Evolutionary conservation across 1,284 basidiomycete genomes (phyloP), one percentile per base, ranked within the genome.

Genomic region (Trichosporon sp.): DNA sequence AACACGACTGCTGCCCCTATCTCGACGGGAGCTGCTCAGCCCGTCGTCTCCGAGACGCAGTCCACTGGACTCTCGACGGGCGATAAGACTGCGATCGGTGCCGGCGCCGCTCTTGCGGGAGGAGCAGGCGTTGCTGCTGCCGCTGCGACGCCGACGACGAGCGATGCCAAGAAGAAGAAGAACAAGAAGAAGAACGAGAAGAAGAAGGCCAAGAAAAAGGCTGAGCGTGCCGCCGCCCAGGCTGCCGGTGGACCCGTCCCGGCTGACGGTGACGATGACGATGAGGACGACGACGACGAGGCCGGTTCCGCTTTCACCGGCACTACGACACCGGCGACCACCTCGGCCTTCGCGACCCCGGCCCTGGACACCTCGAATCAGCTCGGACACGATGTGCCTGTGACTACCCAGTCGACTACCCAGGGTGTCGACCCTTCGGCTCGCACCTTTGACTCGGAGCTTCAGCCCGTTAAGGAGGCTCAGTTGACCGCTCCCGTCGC

Each of bases 201-300:
- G 14, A 65, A 70, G 38, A 71, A 71, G 70, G 70, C 70, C 46
- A 68, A 68, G 63, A 68, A 71, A 32, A 65, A 65, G 67, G 70
- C 67, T 2, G 59, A 63, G 31, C 31, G 59, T 14, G 59, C 31
- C 7, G 59, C 59, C 59, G 59, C 59, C 31, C 31, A 32, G 59
- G 59, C 31, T 8, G 14, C 16, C 12, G 59, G 16, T 4, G 59
- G 31, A 10, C 21, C 35, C 0, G 65, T 26, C 3, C 8, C 16
- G 35, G 35, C 8, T 16, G 64, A 48, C 38, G 51, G 35, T 3
- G 64, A 16, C 38, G 68, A 69, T 38, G 68, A 70, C 12, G 69
- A 67, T 32, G 56, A 61, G 16, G 43, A 68, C 21, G 38, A 65
- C 40, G 38, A 65, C 19, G 64, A 40, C 19, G 21, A 5, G 19